Percentiles rank a stretch among this genome's conserved stretches.
Conservation (phyloP, 192 early-diverging fungal species). For the Coemansia sp. region DNA sequence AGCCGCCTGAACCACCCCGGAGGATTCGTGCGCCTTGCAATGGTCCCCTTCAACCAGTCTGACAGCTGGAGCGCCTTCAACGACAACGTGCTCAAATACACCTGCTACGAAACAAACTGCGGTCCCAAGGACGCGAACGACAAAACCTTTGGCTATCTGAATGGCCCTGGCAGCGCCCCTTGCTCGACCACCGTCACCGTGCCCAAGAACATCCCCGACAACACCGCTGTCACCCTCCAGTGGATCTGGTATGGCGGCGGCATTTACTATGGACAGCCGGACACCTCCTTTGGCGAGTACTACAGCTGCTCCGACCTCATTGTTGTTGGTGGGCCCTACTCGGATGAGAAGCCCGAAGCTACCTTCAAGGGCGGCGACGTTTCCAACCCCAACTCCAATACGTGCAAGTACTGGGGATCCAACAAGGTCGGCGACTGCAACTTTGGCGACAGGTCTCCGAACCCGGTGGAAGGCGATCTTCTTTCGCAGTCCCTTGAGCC, state of each 20-base stretch:
- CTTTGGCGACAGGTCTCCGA: constrained; percentile 54
- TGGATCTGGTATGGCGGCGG: constrained; percentile 66
- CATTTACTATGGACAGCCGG: constrained; percentile 56
- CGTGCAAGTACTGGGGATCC: constrained; percentile 65
- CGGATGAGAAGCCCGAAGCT: constrained; percentile 24
- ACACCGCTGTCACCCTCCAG: constrained; percentile 56
- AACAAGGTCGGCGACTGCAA: constrained; percentile 60
- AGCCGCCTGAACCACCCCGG: constrained; percentile 61
- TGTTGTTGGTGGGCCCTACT: constrained; percentile 51
- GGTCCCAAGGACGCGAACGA: constrained; percentile 45
- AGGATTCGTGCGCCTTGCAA: constrained; percentile 60
- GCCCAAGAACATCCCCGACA: constrained; percentile 56
- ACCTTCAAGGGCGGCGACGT: constrained; percentile 55
- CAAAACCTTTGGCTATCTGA: constrained; percentile 50
- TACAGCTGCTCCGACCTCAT: constrained; percentile 58
- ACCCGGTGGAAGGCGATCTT: constrained; percentile 49
- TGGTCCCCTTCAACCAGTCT: constrained; percentile 61
- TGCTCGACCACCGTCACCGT: constrained; percentile 55
- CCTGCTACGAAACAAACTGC: constrained; percentile 62
- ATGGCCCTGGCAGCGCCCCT: constrained; percentile 53
- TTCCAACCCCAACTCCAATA: constrained; percentile 54
- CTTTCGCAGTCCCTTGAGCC: constrained; percentile 61
- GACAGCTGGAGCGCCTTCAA: constrained; percentile 60
- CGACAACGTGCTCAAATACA: constrained; percentile 53
- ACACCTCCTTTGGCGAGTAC: constrained; percentile 61